These are phyloP conservation scores for Amphicarpaea edgeworthii DNA, from an alignment of 306 rosid genomes.

Conservation along the genomic window DNA sequence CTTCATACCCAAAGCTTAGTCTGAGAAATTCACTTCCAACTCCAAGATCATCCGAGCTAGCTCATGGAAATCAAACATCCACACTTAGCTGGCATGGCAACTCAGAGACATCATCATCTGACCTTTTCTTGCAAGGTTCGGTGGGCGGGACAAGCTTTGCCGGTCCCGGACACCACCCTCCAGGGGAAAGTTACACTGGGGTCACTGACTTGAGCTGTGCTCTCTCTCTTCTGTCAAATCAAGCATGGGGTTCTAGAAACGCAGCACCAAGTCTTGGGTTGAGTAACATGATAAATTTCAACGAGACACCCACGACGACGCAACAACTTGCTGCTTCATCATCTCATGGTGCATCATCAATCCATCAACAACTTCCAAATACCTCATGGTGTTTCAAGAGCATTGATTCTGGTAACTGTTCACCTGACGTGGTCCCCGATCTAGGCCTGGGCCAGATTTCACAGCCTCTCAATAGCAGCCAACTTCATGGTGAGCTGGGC, in stretches of 20 bases:
- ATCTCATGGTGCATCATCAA: slow-evolving; percentile 53
- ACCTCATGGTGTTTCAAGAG: slow-evolving; percentile 73
- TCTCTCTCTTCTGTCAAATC: slow-evolving; percentile 99
- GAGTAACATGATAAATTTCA: slow-evolving; percentile 63
- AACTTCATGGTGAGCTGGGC: slow-evolving; percentile 62
- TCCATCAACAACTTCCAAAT: slow-evolving; percentile 66
- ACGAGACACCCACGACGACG: slow-evolving; percentile 65
- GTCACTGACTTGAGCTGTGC: slow-evolving; percentile 90
- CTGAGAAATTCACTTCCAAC: slow-evolving; percentile 63
- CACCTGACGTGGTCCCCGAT: slow-evolving; percentile 59
- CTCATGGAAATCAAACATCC: slow-evolving; percentile 53
- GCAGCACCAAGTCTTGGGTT: slow-evolving; percentile 63
- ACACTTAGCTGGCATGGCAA: slow-evolving; percentile 67
- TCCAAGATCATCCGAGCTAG: slow-evolving; percentile 58
- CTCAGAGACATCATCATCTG: slow-evolving; percentile 59
- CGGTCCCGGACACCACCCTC: slow-evolving; percentile 64
- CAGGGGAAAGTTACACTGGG: slow-evolving; percentile 72
- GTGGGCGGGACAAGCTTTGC: slow-evolving; percentile 61
- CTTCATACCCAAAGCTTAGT: slow-evolving; percentile 63
- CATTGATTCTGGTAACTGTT: slow-evolving; percentile 58
- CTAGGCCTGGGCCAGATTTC: slow-evolving; percentile 74
- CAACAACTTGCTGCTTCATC: slow-evolving; percentile 58
- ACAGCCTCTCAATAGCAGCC: slow-evolving; percentile 56
- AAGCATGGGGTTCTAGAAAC: slow-evolving; percentile 83
- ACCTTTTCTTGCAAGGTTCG: slow-evolving; percentile 71